phyloP scores from a whole-genome alignment of 495 filamentous ascomycete species.

The Cercophora sp. region DNA sequence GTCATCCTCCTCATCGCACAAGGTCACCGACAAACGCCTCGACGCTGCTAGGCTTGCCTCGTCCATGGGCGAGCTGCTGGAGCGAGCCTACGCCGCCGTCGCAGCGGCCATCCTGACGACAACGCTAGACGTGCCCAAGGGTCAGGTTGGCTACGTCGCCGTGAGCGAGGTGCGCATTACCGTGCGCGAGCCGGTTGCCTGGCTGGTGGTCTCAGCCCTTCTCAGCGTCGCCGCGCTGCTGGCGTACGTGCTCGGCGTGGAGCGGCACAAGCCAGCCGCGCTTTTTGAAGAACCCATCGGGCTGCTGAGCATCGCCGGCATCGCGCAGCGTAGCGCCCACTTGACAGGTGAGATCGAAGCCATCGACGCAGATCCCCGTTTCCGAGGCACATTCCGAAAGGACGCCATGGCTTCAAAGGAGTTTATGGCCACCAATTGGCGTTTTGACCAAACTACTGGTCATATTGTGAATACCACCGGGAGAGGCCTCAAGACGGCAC shows the following conservation, averaged over 20 bases:
- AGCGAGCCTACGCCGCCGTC: conserved; percentile 4
- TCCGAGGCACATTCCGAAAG: neutral
- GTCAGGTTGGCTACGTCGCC: neutral
- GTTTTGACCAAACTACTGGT: neutral
- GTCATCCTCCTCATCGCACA: no score
- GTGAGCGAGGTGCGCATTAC: neutral
- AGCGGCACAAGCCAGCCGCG: neutral
- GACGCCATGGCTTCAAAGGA: neutral
- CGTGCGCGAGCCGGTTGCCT: conserved; percentile 1
- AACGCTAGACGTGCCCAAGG: neutral
- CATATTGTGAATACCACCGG: neutral
- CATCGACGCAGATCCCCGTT: neutral
- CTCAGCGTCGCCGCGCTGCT: neutral
- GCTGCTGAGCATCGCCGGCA: neutral
- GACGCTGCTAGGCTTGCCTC: neutral
- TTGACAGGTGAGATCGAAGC: neutral
- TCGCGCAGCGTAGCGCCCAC: conserved; percentile 3
- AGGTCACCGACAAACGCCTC: no score
- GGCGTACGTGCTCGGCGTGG: neutral
- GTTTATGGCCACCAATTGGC: neutral
- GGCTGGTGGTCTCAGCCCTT: neutral
- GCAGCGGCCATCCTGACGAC: neutral
- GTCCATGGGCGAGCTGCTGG: neutral
- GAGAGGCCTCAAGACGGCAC: conserved; percentile 1
- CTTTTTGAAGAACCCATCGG: conserved; percentile 6